Conservation (phyloP, 495 filamentous ascomycete genomes). For the Diplogelasinospora grovesii region DNA sequence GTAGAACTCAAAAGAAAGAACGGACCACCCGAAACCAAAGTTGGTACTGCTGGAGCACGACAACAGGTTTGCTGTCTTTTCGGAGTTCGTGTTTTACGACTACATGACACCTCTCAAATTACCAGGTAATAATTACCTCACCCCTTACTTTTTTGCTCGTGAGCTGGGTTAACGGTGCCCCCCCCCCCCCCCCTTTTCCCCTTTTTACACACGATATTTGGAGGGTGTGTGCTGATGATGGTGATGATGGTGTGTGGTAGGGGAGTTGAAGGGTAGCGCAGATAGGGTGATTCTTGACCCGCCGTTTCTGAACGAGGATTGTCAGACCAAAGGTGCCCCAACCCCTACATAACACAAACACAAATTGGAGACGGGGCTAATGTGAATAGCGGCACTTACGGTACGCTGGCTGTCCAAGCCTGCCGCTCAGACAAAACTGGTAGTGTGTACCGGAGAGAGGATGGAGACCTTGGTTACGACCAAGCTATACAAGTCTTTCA, state of each 20-base stretch:
- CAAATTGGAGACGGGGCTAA: no score
- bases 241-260: no score
- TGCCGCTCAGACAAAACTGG: conserved; percentile 25
- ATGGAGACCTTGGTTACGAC: conserved; percentile 50
- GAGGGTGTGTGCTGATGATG: no score
- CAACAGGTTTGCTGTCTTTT: conserved; percentile 60
- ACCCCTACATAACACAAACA: not conserved
- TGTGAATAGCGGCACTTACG: conserved; percentile 62
- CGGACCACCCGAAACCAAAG: conserved; percentile 36
- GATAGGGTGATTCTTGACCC: conserved; percentile 69
- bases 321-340: conserved; percentile 64
- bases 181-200: no score
- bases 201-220: no score
- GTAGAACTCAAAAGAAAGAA: conserved; percentile 21
- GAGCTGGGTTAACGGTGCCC: not conserved
- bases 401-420: conserved; percentile 58
- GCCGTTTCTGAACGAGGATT: conserved; percentile 71
- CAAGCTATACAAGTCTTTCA: conserved; percentile 45
- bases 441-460: conserved; percentile 68
- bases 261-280: conserved; percentile 53
- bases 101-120: conserved; percentile 59
- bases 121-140: conserved; percentile 35
- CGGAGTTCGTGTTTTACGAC: conserved; percentile 67
- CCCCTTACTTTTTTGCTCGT: not conserved
- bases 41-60: conserved; percentile 65